phyloP scores from a whole-genome alignment of 2,329 filamentous ascomycete genomes.

The Rhynchosporium secalis region DNA sequence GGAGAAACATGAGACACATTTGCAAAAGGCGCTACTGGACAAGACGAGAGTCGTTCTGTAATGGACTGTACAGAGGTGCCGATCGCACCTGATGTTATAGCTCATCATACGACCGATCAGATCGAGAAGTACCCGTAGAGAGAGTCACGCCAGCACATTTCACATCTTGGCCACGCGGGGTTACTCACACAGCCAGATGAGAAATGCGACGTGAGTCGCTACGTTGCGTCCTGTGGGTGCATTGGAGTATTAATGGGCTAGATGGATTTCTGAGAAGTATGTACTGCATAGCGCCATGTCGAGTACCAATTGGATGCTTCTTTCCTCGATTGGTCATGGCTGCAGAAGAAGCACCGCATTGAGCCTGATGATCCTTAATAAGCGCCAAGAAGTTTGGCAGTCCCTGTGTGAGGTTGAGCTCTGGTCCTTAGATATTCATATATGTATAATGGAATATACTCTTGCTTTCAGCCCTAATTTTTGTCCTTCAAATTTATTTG shows the following conservation, averaged over 20 bases:
- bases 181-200: background rate
- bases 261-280: too few species aligned
- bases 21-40: background rate
- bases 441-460: too few species aligned
- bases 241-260: too few species aligned
- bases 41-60: background rate
- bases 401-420: background rate
- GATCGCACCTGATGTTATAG: background rate
- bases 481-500: too few species aligned
- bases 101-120: too few species aligned
- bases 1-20: background rate
- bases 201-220: background rate
- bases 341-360: background rate
- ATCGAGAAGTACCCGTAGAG: too few species aligned
- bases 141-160: background rate
- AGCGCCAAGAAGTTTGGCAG: background rate
- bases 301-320: background rate
- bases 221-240: too few species aligned
- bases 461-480: too few species aligned
- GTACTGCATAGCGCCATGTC: background rate
- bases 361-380: background rate
- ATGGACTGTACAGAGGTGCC: background rate
- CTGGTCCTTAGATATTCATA: too few species aligned
- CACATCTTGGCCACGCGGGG: background rate
- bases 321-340: background rate